Percentiles rank a stretch among this genome's conserved stretches.
Evolutionary conservation across 2,329 filamentous ascomycete genomes (phyloP).

Genomic region (Calonectria crousiana): DNA sequence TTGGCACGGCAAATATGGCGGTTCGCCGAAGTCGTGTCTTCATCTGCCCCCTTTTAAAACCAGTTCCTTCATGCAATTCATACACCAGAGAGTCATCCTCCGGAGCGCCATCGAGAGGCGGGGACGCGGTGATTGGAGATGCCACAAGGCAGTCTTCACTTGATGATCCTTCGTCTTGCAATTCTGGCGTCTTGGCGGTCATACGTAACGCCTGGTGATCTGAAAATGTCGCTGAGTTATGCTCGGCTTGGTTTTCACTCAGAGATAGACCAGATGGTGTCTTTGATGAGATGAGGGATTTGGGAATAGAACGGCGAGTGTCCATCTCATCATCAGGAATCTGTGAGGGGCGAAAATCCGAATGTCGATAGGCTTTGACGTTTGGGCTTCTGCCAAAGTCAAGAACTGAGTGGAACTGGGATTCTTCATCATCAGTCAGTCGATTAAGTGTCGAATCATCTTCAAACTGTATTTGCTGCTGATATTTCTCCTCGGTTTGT

Average conservation of each 20-base stretch:
- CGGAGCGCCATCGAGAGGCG: conserved; percentile 21
- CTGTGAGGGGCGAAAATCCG: neutral
- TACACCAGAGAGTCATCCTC: conserved; percentile 29
- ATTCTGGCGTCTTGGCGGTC: neutral
- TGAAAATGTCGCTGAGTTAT: neutral
- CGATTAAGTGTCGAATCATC: neutral
- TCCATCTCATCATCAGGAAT: neutral
- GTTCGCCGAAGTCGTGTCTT: conserved; percentile 49
- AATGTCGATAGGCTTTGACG: neutral
- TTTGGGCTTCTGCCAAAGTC: neutral
- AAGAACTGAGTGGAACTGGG: no score
- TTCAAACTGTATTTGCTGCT: neutral
- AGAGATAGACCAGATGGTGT: neutral
- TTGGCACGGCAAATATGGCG: conserved; percentile 44
- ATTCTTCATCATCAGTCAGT: neutral
- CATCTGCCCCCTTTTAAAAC: conserved; percentile 40
- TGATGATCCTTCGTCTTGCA: conserved; percentile 9
- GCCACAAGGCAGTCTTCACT: neutral
- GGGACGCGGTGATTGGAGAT: conserved; percentile 12
- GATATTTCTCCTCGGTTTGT: neutral
- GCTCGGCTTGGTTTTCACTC: neutral
- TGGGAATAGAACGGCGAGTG: neutral
- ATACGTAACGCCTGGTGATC: neutral
- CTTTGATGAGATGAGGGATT: neutral
- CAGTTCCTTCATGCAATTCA: conserved; percentile 50